phyloP scores from a whole-genome alignment of 2,329 filamentous ascomycete genomes.

The Rhynchosporium graminicola region DNA sequence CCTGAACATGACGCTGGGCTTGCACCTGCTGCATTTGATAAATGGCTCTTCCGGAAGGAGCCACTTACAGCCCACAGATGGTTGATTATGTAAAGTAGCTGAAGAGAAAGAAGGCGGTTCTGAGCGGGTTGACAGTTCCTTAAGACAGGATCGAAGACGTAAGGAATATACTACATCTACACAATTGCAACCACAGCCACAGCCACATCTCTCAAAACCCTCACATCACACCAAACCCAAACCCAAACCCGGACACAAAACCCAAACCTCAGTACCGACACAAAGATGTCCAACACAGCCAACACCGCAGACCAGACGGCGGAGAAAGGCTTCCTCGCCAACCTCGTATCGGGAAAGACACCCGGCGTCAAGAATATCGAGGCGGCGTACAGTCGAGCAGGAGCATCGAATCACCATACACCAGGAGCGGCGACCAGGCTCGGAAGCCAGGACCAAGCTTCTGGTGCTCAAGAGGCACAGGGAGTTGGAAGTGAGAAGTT shows the following conservation, averaged over 20 bases:
- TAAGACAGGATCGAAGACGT: not conserved
- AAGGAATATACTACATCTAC: not conserved
- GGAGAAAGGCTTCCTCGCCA: constrained; percentile 7
- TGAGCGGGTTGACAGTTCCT: not conserved
- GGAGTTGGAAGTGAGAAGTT: constrained; percentile 31
- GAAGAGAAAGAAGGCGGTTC: not conserved
- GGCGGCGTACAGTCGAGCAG: constrained; percentile 30
- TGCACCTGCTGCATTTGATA: not conserved
- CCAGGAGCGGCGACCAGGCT: constrained; percentile 29
- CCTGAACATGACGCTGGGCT: constrained; percentile 20
- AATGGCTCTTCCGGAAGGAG: not conserved
- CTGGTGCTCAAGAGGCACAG: constrained; percentile 15
- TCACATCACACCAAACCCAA: not conserved
- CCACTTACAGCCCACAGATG: not conserved
- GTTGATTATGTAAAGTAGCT: constrained; percentile 21
- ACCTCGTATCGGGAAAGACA: constrained; percentile 24
- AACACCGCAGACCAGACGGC: constrained; percentile 9
- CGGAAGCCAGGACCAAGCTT: constrained; percentile 26
- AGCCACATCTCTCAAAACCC: not conserved
- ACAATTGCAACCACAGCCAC: not conserved
- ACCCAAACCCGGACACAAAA: too few species aligned
- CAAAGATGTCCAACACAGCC: constrained; percentile 23
- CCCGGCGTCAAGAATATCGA: constrained; percentile 31
- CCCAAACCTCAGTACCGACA: too few species aligned
- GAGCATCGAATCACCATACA: constrained; percentile 30